phyloP scores from a whole-genome alignment of 306 rosid species.

The Calophaca sinica region DNA sequence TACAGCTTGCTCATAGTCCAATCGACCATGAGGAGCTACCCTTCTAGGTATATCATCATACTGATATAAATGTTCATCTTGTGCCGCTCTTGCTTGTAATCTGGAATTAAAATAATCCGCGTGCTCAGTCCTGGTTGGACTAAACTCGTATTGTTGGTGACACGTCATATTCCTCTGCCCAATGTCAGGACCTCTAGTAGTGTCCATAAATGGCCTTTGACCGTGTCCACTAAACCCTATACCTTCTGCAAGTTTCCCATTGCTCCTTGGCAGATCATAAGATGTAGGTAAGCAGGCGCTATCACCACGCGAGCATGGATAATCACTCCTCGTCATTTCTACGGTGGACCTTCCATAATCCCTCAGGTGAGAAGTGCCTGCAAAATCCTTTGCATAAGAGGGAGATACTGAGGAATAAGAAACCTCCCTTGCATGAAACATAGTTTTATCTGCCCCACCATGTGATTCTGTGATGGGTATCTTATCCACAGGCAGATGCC shows the following conservation, averaged over 20 bases:
- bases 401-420: conserved; percentile 51
- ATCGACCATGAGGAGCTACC: conserved; percentile 58
- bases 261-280: conserved; percentile 60
- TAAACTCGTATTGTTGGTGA: conserved; percentile 55
- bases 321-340: conserved; percentile 55
- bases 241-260: conserved; percentile 56
- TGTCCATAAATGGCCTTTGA: conserved; percentile 56
- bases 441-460: conserved; percentile 53
- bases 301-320: conserved; percentile 57
- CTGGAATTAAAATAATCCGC: conserved; percentile 55
- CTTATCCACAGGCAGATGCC: conserved; percentile 54
- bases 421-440: conserved; percentile 58
- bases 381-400: conserved; percentile 59
- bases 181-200: conserved; percentile 58
- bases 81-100: conserved; percentile 52
- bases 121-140: conserved; percentile 60
- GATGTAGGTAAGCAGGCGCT: conserved; percentile 49
- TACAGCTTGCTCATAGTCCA: conserved; percentile 59
- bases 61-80: conserved; percentile 57
- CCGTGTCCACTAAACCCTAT: conserved; percentile 57
- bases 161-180: conserved; percentile 54
- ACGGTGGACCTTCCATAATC: conserved; percentile 61
- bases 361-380: conserved; percentile 59
- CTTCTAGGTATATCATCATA: conserved; percentile 65
- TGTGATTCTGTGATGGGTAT: conserved; percentile 52